Evolutionary conservation across 495 filamentous ascomycete species (phyloP), one percentile per base, ranked within the genome.

Genomic region (Penicillium pancosmium): DNA sequence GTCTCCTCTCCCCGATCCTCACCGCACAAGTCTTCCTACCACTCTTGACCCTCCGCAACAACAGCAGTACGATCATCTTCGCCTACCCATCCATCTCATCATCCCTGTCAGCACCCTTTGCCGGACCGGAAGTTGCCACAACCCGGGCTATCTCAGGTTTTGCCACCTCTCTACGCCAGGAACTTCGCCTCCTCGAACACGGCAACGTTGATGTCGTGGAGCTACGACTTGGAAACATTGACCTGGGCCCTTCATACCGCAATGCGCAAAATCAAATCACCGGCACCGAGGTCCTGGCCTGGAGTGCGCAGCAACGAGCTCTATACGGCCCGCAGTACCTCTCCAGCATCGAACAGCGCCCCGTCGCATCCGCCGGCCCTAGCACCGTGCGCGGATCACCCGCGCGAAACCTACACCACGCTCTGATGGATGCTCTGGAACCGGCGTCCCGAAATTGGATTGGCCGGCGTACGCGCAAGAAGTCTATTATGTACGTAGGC

Each of bases 1-100:
- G 93, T 54, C 81, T 98, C n/a, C 83, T 98, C 31, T 87, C 90
- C n/a, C 93, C 95, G 5, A 89, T 98, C 59, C 81, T 96, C 55
- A 91, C 88, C 0, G 81, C 91, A 11, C 92, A 97, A 69, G 82
- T 88, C 23, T 96, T 98, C 77, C 79, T 98, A 1, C 93, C 91
- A 0, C 85, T 90, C 25, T 80, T 97, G 46, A 87, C 84, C 12
- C 68, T 72, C 52, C 71, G 77, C 59, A 74, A 76, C 48, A 72
- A 77, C 50, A 73, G 72, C 46, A 77, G 82, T 55, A 84, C 84
- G 46, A 82, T 98, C 44, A 75, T 97, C 41, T 75, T 98, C 64
- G 85, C 93, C 62, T 96, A 91, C 35, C 91, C 93, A 0, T 87
- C 85, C 54, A 91, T 97, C 68, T 89, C 92, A 54, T 85, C 91